A percentile compares a stretch with the other conserved stretches of the same genome.
Conservation (phyloP, 306 rosid species). For the Herpetospermum pedunculosum region DNA sequence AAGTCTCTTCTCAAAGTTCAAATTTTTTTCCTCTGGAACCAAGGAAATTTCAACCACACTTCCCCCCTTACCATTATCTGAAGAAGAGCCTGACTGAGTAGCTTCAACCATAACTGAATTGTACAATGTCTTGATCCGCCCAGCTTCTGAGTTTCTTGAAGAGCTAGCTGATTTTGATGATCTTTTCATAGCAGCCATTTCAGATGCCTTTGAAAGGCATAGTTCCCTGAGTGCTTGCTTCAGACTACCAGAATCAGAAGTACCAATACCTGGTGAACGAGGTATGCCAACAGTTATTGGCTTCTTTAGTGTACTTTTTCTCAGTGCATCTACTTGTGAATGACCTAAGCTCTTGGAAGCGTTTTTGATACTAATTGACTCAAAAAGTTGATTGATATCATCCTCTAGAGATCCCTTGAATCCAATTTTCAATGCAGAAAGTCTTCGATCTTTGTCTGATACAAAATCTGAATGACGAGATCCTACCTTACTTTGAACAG, state of each 20-base stretch:
- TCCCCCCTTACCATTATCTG: constrained; percentile 26
- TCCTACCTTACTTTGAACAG: constrained; percentile 26
- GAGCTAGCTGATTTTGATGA: constrained; percentile 62
- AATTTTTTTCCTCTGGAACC: constrained; percentile 44
- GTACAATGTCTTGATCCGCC: constrained; percentile 80
- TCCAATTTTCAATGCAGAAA: constrained; percentile 40
- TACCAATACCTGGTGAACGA: constrained; percentile 53
- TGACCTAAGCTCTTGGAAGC: constrained; percentile 40
- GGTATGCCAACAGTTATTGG: constrained; percentile 53
- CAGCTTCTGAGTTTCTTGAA: constrained; percentile 70
- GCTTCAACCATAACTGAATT: constrained; percentile 60
- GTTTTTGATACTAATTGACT: constrained; percentile 46
- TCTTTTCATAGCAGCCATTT: constrained; percentile 88
- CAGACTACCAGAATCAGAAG: constrained; percentile 53
- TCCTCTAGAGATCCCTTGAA: constrained; percentile 48
- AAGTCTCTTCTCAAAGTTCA: constrained; percentile 22
- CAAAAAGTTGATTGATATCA: constrained; percentile 74
- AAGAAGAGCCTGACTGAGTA: constrained; percentile 26
- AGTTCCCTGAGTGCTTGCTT: constrained; percentile 93
- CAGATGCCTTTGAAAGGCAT: constrained; percentile 90
- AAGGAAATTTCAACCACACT: constrained; percentile 33
- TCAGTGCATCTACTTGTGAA: constrained; percentile 39
- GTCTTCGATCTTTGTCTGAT: constrained; percentile 31
- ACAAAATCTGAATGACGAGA: constrained; percentile 11
- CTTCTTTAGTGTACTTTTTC: constrained; percentile 59